Base-by-base conservation (phyloP, 495 filamentous ascomycete genomes). In the Evernia prunastri region DNA sequence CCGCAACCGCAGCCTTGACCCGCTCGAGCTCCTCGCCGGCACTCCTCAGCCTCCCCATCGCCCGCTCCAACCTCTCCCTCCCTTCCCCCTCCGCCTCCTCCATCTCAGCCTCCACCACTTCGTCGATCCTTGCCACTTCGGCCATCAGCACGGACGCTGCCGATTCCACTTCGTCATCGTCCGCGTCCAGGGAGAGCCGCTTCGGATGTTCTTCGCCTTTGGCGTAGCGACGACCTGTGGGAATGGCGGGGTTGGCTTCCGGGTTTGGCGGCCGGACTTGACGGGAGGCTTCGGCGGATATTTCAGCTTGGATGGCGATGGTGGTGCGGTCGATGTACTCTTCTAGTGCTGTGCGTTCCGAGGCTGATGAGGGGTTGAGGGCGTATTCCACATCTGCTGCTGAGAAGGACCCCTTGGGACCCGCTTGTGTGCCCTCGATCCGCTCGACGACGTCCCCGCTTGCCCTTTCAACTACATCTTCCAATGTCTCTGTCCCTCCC, bases 151-250 rank as follows among this genome's bases (percentile, higher is more conserved):
- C 49, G 92, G 93, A 64, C 86, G 97, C 11, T 97, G 83, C 56
- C 82, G 81, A 63, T 92, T 94, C 76, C 90, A 86, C 64, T 94
- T 91, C 81, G 94, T 93, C 71, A 96, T 97, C n/a, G n/a, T n/a
- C n/a, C n/a, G n/a, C n/a, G n/a, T n/a, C n/a, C n/a, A n/a, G n/a
- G n/a, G n/a, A n/a, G n/a, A n/a, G n/a, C n/a, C n/a, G n/a, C n/a
- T n/a, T n/a, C n/a, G n/a, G n/a, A n/a, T n/a, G 51, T 29, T 27
- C 29, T 56, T 56, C 51, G 51, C 40, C 40, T 18, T 43, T 43
- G 40, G 15, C 20, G 40, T 43, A 43, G 40, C 10, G n/a, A n/a
- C n/a, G n/a, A n/a, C n/a, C n/a, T n/a, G n/a, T n/a, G n/a, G n/a
- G n/a, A n/a, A n/a, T n/a, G n/a, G n/a, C n/a, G n/a, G n/a, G n/a